Evolutionary conservation across 768 basidiomycete genomes (phyloP).

Genomic region (Podaxis sp.): DNA sequence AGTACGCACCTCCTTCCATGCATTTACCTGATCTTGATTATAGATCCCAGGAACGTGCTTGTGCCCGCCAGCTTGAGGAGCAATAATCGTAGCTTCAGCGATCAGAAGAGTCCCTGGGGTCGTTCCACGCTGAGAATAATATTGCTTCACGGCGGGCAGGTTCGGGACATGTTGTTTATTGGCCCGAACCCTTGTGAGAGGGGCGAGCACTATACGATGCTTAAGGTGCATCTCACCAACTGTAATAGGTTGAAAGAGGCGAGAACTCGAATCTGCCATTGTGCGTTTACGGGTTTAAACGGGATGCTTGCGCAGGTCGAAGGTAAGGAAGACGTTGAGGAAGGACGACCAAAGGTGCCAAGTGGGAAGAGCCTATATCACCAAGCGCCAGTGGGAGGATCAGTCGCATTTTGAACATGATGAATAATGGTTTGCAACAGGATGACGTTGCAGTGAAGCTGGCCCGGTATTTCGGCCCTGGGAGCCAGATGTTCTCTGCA

Average conservation of each 20-base stretch:
- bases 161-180: slow-evolving; percentile 30
- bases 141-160: slow-evolving; percentile 31
- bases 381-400: no score
- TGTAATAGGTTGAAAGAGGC: slow-evolving; percentile 43
- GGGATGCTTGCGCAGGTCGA: no score
- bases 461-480: no score
- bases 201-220: slow-evolving; percentile 53
- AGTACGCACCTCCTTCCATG: slow-evolving; percentile 45
- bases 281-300: no score
- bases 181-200: slow-evolving; percentile 44
- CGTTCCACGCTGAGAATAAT: slow-evolving; percentile 44
- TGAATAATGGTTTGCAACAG: no score
- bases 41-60: slow-evolving; percentile 39
- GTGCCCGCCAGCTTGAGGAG: slow-evolving; percentile 26
- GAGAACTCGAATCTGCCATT: slow-evolving; percentile 3
- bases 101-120: slow-evolving; percentile 51
- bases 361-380: no score
- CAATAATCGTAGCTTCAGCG: slow-evolving; percentile 53
- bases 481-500: no score
- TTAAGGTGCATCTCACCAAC: slow-evolving; percentile 37
- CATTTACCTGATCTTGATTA: slow-evolving; percentile 42
- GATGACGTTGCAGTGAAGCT: no score
- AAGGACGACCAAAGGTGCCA: no score
- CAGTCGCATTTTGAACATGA: no score
- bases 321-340: no score